Evolutionary conservation across 2,329 filamentous ascomycete genomes (phyloP).

Genomic region (Elsinoe perseae): DNA sequence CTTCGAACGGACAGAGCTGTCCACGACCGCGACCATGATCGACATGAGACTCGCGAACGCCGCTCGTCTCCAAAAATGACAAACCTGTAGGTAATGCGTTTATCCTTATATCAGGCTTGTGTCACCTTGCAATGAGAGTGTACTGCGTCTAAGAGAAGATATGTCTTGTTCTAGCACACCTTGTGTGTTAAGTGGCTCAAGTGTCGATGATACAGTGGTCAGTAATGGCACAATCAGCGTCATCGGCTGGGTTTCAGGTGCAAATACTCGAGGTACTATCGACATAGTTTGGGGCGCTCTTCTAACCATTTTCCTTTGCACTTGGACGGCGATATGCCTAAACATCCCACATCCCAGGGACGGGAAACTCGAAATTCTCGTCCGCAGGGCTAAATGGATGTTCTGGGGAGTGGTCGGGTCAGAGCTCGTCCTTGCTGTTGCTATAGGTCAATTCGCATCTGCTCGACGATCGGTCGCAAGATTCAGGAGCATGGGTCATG

Average conservation of each 20-base stretch:
- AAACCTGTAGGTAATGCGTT: background rate
- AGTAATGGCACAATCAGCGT: background rate
- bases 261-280: background rate
- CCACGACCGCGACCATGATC: too few relatives aligned
- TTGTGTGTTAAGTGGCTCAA: background rate
- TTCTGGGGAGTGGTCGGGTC: constrained; percentile 12
- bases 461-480: constrained; percentile 7
- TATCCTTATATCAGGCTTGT: background rate
- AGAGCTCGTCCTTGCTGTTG: constrained; percentile 13
- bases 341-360: background rate
- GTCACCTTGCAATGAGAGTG: background rate
- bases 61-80: background rate
- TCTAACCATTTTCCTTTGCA: background rate
- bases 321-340: background rate
- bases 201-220: background rate
- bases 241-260: background rate
- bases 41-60: background rate
- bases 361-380: background rate
- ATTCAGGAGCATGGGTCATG: constrained; percentile 8
- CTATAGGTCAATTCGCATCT: constrained; percentile 12
- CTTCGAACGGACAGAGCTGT: too few relatives aligned
- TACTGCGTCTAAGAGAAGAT: background rate
- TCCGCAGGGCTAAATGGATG: background rate
- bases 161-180: background rate
- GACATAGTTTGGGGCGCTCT: background rate